phyloP scores from a whole-genome alignment of 345 rosid species.

The Melaleuca alternifolia region DNA sequence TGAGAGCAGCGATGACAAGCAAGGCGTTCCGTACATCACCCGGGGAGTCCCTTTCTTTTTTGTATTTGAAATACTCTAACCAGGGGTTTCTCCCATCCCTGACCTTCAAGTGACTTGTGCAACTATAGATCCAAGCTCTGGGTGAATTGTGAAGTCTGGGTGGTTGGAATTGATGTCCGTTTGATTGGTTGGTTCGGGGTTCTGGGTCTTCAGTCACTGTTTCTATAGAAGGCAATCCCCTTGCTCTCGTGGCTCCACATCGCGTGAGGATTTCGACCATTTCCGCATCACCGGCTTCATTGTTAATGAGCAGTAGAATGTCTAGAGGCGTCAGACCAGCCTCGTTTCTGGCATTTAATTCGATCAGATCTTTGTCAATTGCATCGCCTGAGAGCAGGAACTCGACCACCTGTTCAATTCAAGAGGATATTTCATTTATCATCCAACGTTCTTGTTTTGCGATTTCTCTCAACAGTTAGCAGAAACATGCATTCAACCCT shows the following conservation, averaged over 20 bases:
- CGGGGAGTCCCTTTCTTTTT: background rate
- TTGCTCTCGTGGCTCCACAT: constrained; percentile 6
- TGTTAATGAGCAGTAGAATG: constrained; percentile 4
- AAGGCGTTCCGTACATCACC: background rate
- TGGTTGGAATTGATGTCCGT: background rate
- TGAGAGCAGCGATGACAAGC: background rate
- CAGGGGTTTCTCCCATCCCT: background rate
- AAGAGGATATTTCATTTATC: background rate
- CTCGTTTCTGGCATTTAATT: too few species aligned
- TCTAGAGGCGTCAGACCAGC: constrained; percentile 1
- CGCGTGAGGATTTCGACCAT: constrained; percentile 8
- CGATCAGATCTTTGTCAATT: too few species aligned
- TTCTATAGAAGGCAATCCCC: background rate
- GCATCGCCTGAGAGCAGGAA: too few species aligned
- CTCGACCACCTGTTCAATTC: background rate
- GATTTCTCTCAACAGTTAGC: background rate
- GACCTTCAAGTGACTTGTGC: background rate
- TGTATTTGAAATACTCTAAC: background rate
- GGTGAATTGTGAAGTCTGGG: background rate
- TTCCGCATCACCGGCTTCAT: constrained; percentile 17
- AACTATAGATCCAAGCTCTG: background rate
- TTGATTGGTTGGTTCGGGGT: background rate
- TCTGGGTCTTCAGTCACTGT: background rate
- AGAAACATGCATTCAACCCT: background rate
- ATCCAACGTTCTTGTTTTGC: background rate